These are phyloP conservation scores for Globisporangium cylindrosporum DNA, from an alignment of 352 stramenopile genomes.

Conservation along the genomic window DNA sequence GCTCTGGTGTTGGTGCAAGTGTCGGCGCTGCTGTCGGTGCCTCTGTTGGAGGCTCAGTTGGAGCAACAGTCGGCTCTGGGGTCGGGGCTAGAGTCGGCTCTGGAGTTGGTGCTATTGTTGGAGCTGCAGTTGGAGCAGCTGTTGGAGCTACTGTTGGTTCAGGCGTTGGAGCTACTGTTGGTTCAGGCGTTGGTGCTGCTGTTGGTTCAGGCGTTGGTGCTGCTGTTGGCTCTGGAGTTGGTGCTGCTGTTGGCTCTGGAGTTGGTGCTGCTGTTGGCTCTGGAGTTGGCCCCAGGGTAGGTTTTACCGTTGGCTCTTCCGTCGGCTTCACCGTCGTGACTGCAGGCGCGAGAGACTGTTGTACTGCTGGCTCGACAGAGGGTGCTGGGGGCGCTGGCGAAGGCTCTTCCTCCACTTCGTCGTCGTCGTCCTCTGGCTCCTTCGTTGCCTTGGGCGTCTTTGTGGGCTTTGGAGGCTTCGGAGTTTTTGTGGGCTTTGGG, in stretches of 20 bases:
- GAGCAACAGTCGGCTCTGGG: conserved; percentile 11
- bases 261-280: conserved; percentile 8
- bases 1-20: conserved; percentile 11
- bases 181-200: conserved; percentile 4
- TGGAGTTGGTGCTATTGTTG: neutral
- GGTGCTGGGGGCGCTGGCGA: conserved; percentile 1
- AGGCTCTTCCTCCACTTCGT: neutral
- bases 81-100: conserved; percentile 17
- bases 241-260: conserved; percentile 11
- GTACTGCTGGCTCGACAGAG: neutral
- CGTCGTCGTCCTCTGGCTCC: conserved; percentile 5
- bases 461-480: neutral
- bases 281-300: conserved; percentile 13
- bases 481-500: neutral
- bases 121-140: conserved; percentile 11
- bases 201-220: conserved; percentile 13
- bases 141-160: conserved; percentile 16
- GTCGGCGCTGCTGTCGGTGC: conserved; percentile 17
- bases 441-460: conserved; percentile 7
- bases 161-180: conserved; percentile 8
- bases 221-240: too few species aligned
- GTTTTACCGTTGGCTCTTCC: neutral
- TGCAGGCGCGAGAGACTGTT: conserved; percentile 3
- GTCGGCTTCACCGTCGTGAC: conserved; percentile 12
- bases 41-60: conserved; percentile 11